Conservation (phyloP, 176 grass and related monocot genomes). For the Rhynchospora pubera region DNA sequence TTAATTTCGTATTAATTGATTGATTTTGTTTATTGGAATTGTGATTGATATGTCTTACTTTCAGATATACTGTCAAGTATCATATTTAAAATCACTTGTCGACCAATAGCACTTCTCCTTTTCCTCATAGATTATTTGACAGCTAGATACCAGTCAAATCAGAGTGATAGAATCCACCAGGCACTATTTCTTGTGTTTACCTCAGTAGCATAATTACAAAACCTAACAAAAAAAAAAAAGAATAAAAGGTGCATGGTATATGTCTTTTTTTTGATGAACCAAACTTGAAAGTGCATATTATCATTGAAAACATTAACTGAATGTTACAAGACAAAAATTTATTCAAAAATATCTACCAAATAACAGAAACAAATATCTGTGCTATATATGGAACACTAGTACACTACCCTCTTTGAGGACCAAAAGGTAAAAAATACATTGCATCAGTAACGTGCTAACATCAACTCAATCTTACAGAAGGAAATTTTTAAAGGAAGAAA, state of each 20-base stretch:
- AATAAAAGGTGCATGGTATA: not conserved
- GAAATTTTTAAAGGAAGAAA: not conserved
- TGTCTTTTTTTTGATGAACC: not conserved
- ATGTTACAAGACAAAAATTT: not conserved
- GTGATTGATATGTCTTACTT: no score
- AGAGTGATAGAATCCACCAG: not conserved
- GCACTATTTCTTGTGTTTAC: not conserved
- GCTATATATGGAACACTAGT: not conserved
- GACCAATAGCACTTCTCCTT: not conserved
- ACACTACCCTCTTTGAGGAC: conserved; percentile 2
- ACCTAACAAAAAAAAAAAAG: not conserved
- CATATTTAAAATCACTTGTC: not conserved
- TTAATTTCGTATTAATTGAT: no score
- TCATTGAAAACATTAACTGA: not conserved
- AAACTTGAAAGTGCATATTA: not conserved
- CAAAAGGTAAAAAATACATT: conserved; percentile 3
- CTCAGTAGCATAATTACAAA: not conserved
- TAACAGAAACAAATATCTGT: not conserved
- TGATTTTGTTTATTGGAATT: no score
- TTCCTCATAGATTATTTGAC: not conserved
- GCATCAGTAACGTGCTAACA: conserved; percentile 31
- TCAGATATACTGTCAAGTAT: not conserved
- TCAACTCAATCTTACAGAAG: conserved; percentile 39
- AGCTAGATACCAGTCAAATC: not conserved
- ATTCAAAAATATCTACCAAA: not conserved